A percentile compares a stretch with the other conserved stretches of the same genome.
Conservation (phyloP, 768 basidiomycete genomes). For the Suillus subalutaceus region DNA sequence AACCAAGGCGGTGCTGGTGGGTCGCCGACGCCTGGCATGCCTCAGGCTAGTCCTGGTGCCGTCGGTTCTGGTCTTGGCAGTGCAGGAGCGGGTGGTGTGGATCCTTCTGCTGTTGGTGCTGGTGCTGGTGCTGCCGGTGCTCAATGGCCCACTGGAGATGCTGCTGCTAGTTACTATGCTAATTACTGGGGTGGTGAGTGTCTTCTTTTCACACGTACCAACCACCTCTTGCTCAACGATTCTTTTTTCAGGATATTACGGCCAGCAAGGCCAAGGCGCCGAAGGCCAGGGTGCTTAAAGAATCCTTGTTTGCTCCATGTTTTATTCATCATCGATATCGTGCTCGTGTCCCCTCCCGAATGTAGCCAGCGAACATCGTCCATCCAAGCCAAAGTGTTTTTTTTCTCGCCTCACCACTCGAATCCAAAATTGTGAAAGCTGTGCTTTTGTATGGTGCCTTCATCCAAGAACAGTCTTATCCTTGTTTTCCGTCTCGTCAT, state of each 20-base stretch:
- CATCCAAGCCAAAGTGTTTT: conserved; percentile 25
- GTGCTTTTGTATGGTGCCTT: conserved; percentile 37
- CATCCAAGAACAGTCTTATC: conserved; percentile 30
- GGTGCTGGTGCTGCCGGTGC: conserved; percentile 65
- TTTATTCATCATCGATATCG: conserved; percentile 27
- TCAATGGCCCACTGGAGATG: conserved; percentile 78
- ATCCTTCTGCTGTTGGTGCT: conserved; percentile 48
- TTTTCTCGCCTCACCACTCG: conserved; percentile 31
- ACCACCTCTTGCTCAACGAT: conserved; percentile 13
- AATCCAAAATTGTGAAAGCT: conserved; percentile 34
- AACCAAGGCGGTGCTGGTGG: conserved; percentile 55
- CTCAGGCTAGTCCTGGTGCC: conserved; percentile 59
- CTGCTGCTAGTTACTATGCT: conserved; percentile 74
- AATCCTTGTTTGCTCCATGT: conserved; percentile 26
- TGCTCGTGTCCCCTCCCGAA: conserved; percentile 26
- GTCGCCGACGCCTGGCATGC: conserved; percentile 42
- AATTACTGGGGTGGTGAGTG: conserved; percentile 84
- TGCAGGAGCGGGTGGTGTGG: conserved; percentile 58
- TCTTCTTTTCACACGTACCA: not conserved
- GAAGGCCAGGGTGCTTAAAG: conserved; percentile 48
- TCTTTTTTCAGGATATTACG: conserved; percentile 68
- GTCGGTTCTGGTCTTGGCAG: conserved; percentile 59
- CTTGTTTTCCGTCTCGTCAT: conserved; percentile 28
- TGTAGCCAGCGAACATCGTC: conserved; percentile 35
- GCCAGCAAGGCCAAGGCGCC: conserved; percentile 67